These are phyloP conservation scores for Nyctanthes arbortristis DNA, from an alignment of 257 asterid genomes.

Conservation along the genomic window DNA sequence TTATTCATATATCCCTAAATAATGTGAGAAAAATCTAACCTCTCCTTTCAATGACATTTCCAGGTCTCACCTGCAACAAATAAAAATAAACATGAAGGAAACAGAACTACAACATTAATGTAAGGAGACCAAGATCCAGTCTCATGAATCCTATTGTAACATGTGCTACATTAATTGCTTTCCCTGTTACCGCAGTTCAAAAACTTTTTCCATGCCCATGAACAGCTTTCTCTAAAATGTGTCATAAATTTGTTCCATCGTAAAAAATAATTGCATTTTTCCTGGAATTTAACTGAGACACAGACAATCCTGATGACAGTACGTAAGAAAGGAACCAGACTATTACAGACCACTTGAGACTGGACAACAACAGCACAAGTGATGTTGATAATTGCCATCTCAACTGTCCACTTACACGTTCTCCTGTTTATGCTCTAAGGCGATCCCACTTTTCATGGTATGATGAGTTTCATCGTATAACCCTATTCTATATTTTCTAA, in stretches of 20 bases:
- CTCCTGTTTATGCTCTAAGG: no score
- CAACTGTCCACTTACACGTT: no score
- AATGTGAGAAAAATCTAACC: constrained; percentile 47
- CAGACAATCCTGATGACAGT: not conserved
- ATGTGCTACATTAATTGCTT: not conserved
- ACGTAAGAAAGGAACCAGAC: not conserved
- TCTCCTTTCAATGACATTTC: constrained; percentile 84
- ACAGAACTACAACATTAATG: constrained; percentile 11
- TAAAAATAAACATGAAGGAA: constrained; percentile 18
- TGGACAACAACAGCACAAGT: not conserved
- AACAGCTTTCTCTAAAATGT: not conserved
- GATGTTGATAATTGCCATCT: no score
- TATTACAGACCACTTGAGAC: not conserved
- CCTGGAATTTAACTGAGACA: not conserved
- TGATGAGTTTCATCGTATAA: no score
- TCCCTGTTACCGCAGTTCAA: not conserved
- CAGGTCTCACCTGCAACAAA: constrained; percentile 76
- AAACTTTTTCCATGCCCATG: not conserved
- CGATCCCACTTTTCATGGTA: no score
- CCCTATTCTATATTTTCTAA: no score
- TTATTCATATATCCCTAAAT: constrained; percentile 18
- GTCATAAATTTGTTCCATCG: not conserved
- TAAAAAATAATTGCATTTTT: not conserved
- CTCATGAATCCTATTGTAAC: not conserved
- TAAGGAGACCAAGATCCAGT: constrained; percentile 4